phyloP scores from a whole-genome alignment of 108 stramenopile genomes.

The Craspedostauros australis region DNA sequence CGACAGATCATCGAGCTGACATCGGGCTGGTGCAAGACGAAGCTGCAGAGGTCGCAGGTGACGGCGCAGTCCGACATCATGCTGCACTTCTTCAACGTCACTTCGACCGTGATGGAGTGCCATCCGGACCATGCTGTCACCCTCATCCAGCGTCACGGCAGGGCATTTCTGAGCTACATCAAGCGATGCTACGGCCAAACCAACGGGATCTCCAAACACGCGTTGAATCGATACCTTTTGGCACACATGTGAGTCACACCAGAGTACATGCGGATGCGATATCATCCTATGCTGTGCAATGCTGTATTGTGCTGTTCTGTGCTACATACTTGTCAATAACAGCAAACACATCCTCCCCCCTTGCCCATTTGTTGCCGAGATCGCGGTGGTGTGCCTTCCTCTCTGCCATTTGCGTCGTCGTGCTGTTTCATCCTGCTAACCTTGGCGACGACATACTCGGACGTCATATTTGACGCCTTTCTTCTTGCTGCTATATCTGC shows the following conservation, averaged over 20 bases:
- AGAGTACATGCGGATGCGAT: conserved; percentile 33
- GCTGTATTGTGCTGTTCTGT: too few species aligned
- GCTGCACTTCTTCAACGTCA: conserved; percentile 22
- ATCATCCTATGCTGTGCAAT: conserved; percentile 26
- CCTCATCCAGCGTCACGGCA: conserved; percentile 19
- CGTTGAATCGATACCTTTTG: conserved; percentile 46
- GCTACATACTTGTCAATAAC: too few species aligned
- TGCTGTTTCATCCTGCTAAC: too few species aligned
- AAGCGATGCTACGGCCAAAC: conserved; percentile 32
- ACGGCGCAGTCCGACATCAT: too few species aligned
- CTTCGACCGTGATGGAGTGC: conserved; percentile 14
- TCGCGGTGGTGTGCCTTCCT: too few species aligned
- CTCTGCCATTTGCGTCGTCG: too few species aligned
- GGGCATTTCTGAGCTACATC: conserved; percentile 36
- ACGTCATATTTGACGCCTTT: too few species aligned
- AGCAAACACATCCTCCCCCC: too few species aligned
- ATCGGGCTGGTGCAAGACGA: conserved; percentile 37
- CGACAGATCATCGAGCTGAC: conserved; percentile 41
- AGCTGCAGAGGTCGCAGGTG: conserved; percentile 12
- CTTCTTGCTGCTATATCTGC: too few species aligned
- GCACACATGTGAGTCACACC: conserved; percentile 50
- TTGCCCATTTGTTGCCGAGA: too few species aligned
- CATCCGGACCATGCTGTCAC: conserved; percentile 28
- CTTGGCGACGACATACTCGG: too few species aligned
- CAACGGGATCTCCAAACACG: conserved; percentile 26